Conservation (phyloP, 31 red algal genomes). For the Porphyra umbilicalis region DNA sequence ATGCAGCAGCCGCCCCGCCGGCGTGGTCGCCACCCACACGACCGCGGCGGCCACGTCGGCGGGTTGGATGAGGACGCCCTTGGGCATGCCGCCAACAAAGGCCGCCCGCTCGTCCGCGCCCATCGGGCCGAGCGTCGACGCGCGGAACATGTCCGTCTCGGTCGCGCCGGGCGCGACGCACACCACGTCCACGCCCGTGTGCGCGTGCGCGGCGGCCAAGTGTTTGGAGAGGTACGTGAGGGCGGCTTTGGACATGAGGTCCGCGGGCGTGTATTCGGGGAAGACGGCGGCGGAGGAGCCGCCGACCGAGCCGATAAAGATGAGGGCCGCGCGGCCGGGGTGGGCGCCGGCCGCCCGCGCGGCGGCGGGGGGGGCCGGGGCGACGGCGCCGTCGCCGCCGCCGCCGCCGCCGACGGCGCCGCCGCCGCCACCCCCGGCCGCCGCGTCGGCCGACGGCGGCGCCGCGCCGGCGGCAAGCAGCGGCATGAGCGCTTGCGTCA, state of each 20-base stretch:
- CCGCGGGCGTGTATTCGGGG: slow-evolving; percentile 53
- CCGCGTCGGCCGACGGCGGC: background rate
- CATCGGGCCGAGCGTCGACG: slow-evolving; percentile 34
- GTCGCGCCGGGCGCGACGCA: slow-evolving; percentile 70
- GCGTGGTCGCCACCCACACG: slow-evolving; percentile 33
- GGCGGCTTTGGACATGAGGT: slow-evolving; percentile 73
- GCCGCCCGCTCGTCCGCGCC: slow-evolving; percentile 6
- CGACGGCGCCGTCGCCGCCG: background rate
- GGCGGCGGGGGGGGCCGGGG: background rate
- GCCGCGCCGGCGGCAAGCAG: background rate
- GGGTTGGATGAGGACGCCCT: slow-evolving; percentile 56
- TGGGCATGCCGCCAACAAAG: slow-evolving; percentile 63
- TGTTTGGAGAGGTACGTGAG: slow-evolving; percentile 65
- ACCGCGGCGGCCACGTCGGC: slow-evolving; percentile 38
- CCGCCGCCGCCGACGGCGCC: background rate
- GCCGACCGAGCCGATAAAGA: slow-evolving; percentile 66
- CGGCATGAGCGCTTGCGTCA: slow-evolving; percentile 34
- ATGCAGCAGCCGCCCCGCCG: slow-evolving; percentile 43
- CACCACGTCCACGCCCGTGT: slow-evolving; percentile 42
- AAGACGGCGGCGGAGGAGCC: slow-evolving; percentile 61
- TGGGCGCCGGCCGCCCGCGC: background rate
- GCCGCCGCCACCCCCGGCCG: background rate
- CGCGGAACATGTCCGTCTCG: slow-evolving; percentile 73
- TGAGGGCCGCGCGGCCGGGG: slow-evolving; percentile 5
- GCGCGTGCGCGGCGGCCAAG: slow-evolving; percentile 47